Percentiles rank a stretch among this genome's conserved stretches.
These are phyloP conservation scores for Neofusicoccum ribis DNA, from an alignment of 2,329 filamentous ascomycete genomes.

Conservation along the genomic window DNA sequence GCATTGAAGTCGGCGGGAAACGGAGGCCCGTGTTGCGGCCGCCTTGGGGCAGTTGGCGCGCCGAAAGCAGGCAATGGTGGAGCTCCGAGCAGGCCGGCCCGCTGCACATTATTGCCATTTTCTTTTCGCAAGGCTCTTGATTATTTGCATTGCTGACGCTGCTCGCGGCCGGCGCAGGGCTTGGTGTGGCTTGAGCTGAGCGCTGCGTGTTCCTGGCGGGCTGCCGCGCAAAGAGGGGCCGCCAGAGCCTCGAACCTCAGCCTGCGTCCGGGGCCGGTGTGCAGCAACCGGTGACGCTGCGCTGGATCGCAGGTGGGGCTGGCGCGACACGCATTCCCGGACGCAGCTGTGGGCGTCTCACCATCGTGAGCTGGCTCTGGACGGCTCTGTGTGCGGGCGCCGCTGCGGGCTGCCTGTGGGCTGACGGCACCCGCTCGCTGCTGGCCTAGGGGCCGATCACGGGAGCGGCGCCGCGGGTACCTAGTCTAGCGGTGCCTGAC, in stretches of 20 bases:
- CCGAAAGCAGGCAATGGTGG: slow-evolving; percentile 6
- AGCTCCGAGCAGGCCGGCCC: background rate
- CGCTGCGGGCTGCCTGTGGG: background rate
- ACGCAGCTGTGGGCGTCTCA: background rate
- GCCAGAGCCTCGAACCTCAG: background rate
- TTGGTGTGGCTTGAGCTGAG: slow-evolving; percentile 5
- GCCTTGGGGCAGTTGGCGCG: background rate
- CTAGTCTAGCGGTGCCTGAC: background rate
- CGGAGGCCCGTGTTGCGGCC: slow-evolving; percentile 4
- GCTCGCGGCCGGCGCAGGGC: background rate
- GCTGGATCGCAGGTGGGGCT: background rate
- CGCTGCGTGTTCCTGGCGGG: background rate
- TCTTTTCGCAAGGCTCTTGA: slow-evolving; percentile 8
- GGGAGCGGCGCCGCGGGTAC: background rate
- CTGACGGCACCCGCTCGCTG: background rate
- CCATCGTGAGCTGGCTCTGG: background rate
- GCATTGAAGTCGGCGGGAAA: background rate
- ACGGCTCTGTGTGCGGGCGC: background rate
- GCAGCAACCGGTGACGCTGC: background rate
- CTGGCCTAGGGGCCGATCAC: background rate
- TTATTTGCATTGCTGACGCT: background rate
- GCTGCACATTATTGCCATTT: background rate
- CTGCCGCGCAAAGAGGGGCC: background rate
- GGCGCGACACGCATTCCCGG: background rate
- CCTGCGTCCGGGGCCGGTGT: background rate